Conservation (phyloP, 179 eudicot genomes). For the Heliamphora pulchella region DNA sequence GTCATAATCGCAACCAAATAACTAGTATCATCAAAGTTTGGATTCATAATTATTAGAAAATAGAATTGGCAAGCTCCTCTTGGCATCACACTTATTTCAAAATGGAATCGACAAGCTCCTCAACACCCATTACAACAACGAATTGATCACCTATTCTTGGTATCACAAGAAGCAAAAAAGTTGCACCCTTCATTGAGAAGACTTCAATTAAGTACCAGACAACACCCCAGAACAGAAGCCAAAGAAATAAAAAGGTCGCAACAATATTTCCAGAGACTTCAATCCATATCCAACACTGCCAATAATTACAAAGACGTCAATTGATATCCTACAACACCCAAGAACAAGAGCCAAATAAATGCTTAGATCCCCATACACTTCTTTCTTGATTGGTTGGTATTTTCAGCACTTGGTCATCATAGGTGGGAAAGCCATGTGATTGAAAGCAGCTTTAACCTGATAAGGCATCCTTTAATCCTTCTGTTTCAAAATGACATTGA, state of each 20-base stretch:
- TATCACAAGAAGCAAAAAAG: background rate
- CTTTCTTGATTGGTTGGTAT: background rate
- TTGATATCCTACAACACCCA: background rate
- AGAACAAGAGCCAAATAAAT: background rate
- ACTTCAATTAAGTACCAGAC: too few relatives aligned
- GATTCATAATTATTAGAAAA: background rate
- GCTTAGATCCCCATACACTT: background rate
- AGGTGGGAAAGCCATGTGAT: background rate
- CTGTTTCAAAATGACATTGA: slow-evolving; percentile 60
- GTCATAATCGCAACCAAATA: too few relatives aligned
- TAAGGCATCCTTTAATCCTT: slow-evolving; percentile 26
- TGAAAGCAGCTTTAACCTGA: background rate
- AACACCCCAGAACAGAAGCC: too few relatives aligned
- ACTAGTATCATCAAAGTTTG: too few relatives aligned
- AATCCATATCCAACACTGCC: too few relatives aligned
- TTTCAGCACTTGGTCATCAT: background rate
- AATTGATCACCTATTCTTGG: too few relatives aligned
- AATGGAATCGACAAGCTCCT: too few relatives aligned
- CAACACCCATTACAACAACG: too few relatives aligned
- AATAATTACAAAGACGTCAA: background rate
- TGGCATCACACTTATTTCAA: too few relatives aligned
- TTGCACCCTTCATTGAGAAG: too few relatives aligned
- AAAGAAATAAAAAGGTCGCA: too few relatives aligned
- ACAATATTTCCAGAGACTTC: too few relatives aligned
- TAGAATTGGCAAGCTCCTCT: background rate